Evolutionary conservation across 2,329 filamentous ascomycete species (phyloP), one percentile per base, ranked within the genome.

Genomic region (Cryphonectria nitschkei): DNA sequence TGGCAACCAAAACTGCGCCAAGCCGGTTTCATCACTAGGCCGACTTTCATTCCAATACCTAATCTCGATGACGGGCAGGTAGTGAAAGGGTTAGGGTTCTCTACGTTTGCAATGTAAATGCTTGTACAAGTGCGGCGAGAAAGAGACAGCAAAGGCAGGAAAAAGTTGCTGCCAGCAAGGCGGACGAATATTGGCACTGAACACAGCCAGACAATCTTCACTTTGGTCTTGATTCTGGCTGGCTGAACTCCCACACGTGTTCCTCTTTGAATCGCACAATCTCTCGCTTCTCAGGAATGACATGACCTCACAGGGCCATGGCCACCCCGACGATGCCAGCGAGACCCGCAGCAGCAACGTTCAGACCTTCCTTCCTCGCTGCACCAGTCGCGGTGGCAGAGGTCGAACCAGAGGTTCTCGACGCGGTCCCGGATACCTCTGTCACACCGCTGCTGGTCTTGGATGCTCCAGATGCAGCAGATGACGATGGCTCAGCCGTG

Each of bases 241-340:
- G 29, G 32, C 32, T 22, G 29, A 6, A 9, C 56, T 11, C 19
- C 26, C 34, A 37, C 19, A 61, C 29, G 32, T 61, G 29, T 3
- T 26, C 22, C 8, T 32, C 32, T 58, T 16, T 61, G 1, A 4
- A 2, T 26, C 29, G 2, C 34, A 39, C 37, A 16, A 14, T 3
- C 26, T 9, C 11, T 22, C 26, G 22, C 46, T 8, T 46, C 1
- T 9, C 37, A n/a, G 9, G 22, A 22, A 50, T 22, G 19, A 50
- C 19, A 50, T 11, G 46, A 37, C 9, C 41, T 56, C 43, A 72
- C 32, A 73, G 26, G 34, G 34, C 66, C 68, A 73, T 32, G 39
- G 54, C 52, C 9, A 72, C 29, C 11, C 71, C 69, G 34, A 64
- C 11, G 7, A 71, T 5, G 1, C 71, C 71, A 62, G 63, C 58